Base-by-base conservation (phyloP, 768 basidiomycete genomes). In the Boletus pseudo-olivaceus region DNA sequence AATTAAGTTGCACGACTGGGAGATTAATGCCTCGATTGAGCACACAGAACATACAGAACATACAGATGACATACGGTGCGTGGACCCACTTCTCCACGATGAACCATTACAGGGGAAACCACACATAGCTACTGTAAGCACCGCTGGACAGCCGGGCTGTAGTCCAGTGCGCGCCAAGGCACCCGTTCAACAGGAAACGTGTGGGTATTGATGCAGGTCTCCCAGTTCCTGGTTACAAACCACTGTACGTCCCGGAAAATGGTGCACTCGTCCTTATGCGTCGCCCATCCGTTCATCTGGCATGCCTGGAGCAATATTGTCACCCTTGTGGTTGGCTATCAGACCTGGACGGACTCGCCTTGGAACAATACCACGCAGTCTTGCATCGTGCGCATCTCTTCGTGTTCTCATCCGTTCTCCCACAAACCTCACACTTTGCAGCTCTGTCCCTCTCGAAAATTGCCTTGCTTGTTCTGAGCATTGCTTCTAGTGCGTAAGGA, bases 331-430 rank as follows among this genome's bases (percentile, higher is more conserved):
- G 14, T 45, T 35, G 23, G 33, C 34, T 23, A 38, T 29, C 20
- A 6, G 33, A 39, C 29, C 5, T 32, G 27, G 27, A 32, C 43
- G 9, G 39, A 60, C 67, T 56, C 15, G 23, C 67, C 62, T 59
- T 68, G 37, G 68, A 70, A 54, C 67, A 69, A 49, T 69, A 69
- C 62, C 64, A 62, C 23, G 62, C 55, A 17, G 59, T 55, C 50
- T 68, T 69, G 56, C 67, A 69, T 32, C 58, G 62, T 49, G 59
- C 62, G 49, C 67, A 69, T 37, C 51, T 68, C 54, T 62, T 68
- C 52, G 62, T 17, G 20, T 38, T 50, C 11, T 26, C 44, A 12
- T 64, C 66, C 15, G 9, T 45, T 43, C 38, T 62, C 17, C 60
- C 54, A 54, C 67, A 69, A 14, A 23, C 52, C 29, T 64, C 67